Percentiles rank a stretch among this genome's conserved stretches.
Evolutionary conservation across 75 land plant genomes (phyloP).

Genomic region (Picea glauca): DNA sequence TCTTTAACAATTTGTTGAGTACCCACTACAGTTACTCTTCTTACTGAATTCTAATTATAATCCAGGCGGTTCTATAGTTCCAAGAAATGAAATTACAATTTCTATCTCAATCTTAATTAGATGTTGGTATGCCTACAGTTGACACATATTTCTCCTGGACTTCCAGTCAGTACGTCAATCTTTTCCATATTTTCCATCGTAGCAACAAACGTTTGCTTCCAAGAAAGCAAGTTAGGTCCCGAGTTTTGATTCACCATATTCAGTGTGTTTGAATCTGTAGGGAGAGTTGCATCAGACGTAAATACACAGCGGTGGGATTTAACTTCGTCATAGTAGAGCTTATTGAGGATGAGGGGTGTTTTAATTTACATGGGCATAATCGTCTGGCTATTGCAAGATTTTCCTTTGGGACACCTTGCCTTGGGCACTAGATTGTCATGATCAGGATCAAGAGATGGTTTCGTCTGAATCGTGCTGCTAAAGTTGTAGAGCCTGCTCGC

Average conservation of each 20-base stretch:
- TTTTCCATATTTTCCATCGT: constrained; percentile 59
- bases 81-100: too few relatives aligned
- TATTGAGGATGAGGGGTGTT: constrained; percentile 33
- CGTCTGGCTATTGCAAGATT: background rate
- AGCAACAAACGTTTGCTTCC: constrained; percentile 32
- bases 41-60: too few relatives aligned
- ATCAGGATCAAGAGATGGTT: constrained; percentile 30
- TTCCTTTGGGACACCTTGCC: constrained; percentile 18
- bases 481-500: constrained; percentile 38
- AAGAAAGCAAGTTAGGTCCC: constrained; percentile 23
- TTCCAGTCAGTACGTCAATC: constrained; percentile 49
- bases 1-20: too few relatives aligned
- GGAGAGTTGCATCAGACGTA: constrained; percentile 44
- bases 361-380: constrained; percentile 26
- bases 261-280: constrained; percentile 22
- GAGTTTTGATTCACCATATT: constrained; percentile 36
- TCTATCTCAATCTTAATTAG: too few relatives aligned
- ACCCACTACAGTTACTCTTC: too few relatives aligned
- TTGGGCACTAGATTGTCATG: constrained; percentile 16
- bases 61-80: too few relatives aligned
- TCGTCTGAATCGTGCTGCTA: constrained; percentile 6
- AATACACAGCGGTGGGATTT: constrained; percentile 42
- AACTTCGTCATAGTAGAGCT: constrained; percentile 38
- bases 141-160: constrained; percentile 50
- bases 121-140: constrained; percentile 22